Percentiles rank a stretch among this genome's conserved stretches.
Evolutionary conservation across 148 eudicot genomes (phyloP).

Genomic region (Cornus florida): DNA sequence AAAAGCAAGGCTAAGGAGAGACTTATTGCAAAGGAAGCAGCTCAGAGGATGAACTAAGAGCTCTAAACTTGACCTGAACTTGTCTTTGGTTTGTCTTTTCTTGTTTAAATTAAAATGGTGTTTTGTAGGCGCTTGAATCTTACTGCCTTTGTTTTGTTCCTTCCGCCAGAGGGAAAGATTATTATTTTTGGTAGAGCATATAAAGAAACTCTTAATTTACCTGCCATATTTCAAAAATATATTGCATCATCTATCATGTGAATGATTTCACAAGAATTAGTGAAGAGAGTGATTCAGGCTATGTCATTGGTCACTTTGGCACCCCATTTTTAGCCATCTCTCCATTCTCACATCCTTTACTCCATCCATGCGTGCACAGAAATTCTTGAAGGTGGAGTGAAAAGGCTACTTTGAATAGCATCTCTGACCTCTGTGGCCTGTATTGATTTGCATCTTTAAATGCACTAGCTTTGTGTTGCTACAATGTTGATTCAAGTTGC

Average conservation of each 20-base stretch:
- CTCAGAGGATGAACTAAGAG: constrained; percentile 56
- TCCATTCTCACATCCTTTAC: too few species aligned
- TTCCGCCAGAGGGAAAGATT: background rate
- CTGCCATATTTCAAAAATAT: background rate
- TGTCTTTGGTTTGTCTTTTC: background rate
- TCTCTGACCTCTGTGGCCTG: too few species aligned
- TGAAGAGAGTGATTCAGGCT: too few species aligned
- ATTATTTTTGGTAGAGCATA: background rate
- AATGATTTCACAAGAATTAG: too few species aligned
- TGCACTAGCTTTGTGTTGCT: too few species aligned
- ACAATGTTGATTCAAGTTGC: too few species aligned
- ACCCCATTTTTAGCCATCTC: too few species aligned
- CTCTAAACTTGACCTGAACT: background rate
- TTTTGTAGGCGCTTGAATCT: background rate
- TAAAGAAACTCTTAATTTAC: background rate
- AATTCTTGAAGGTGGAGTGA: too few species aligned
- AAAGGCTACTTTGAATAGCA: too few species aligned
- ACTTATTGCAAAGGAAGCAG: constrained; percentile 53
- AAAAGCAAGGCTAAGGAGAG: background rate
- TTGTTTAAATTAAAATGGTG: background rate
- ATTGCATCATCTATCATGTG: background rate
- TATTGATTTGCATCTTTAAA: too few species aligned
- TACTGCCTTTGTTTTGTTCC: background rate
- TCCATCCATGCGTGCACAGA: too few species aligned
- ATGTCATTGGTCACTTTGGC: too few species aligned